phyloP scores from a whole-genome alignment of 2,329 filamentous ascomycete species.

The Cercospora brassicicola region DNA sequence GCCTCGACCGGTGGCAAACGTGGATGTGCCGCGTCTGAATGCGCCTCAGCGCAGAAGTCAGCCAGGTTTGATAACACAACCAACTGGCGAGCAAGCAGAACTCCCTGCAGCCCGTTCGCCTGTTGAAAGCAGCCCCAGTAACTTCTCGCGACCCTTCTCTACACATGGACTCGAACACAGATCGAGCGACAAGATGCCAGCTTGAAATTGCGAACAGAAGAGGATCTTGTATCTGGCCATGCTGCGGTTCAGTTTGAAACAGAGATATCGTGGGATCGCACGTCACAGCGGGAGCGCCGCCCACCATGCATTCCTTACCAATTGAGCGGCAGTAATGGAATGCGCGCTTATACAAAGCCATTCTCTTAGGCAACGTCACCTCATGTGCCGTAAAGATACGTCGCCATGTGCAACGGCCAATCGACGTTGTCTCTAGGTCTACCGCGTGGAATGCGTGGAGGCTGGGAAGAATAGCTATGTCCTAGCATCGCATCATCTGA shows the following conservation, averaged over 20 bases:
- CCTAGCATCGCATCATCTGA: conserved; percentile 16
- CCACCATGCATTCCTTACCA: conserved; percentile 22
- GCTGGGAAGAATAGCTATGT: conserved; percentile 32
- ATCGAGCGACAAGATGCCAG: neutral
- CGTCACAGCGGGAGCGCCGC: neutral
- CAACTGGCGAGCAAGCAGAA: conserved; percentile 17
- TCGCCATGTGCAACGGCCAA: conserved; percentile 19
- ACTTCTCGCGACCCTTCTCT: conserved; percentile 10
- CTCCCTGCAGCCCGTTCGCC: conserved; percentile 5
- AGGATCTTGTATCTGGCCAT: neutral
- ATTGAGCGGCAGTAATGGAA: conserved; percentile 20
- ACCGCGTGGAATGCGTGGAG: conserved; percentile 31
- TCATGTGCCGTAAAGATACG: conserved; percentile 13
- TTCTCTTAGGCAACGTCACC: conserved; percentile 26
- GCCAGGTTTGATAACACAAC: neutral
- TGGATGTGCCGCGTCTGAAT: neutral
- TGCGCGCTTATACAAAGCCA: conserved; percentile 29
- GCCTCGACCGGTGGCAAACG: conserved; percentile 2
- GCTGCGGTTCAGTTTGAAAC: neutral
- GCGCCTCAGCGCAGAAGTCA: neutral
- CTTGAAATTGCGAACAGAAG: neutral
- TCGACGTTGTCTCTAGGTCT: conserved; percentile 28
- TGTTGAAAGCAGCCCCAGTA: neutral
- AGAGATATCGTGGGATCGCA: neutral
- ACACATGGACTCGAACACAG: neutral